Evolutionary conservation across 2,329 filamentous ascomycete genomes (phyloP).

Genomic region (Cordyceps fumosorosea): DNA sequence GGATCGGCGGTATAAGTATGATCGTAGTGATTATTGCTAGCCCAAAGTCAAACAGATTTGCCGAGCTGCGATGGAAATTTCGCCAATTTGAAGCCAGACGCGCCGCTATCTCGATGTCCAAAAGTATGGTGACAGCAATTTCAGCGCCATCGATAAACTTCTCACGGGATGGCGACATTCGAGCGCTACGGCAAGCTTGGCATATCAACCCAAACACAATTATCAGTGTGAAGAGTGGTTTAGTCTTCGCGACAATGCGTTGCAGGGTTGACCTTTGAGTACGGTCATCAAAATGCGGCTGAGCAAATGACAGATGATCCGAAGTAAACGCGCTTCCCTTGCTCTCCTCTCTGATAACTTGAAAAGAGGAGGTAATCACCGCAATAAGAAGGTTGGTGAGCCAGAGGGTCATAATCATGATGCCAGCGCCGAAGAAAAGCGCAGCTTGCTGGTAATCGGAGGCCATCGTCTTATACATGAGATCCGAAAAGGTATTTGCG

Average conservation of each 20-base stretch:
- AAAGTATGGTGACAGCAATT: constrained; percentile 65
- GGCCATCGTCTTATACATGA: constrained; percentile 89
- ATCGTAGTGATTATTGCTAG: constrained; percentile 76
- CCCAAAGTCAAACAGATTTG: constrained; percentile 73
- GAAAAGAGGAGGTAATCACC: constrained; percentile 96
- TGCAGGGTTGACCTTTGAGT: constrained; percentile 50
- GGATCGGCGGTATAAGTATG: constrained; percentile 80
- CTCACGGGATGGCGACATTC: constrained; percentile 58
- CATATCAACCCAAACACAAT: constrained; percentile 76
- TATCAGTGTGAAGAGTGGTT: constrained; percentile 69
- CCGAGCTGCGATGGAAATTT: constrained; percentile 64
- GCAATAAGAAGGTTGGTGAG: constrained; percentile 90
- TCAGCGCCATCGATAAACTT: constrained; percentile 67
- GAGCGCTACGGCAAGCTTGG: constrained; percentile 69
- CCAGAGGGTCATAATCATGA: constrained; percentile 94
- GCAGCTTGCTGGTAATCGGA: constrained; percentile 86
- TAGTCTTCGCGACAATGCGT: constrained; percentile 65
- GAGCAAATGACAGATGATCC: constrained; percentile 47
- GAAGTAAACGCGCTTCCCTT: constrained; percentile 87
- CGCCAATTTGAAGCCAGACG: constrained; percentile 76
- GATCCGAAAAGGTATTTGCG: constrained; percentile 90
- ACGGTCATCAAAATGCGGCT: constrained; percentile 32
- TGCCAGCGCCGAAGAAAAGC: constrained; percentile 65
- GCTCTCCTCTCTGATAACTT: constrained; percentile 95
- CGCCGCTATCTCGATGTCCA: constrained; percentile 76